Base-by-base conservation (phyloP, 805 yeast genomes). In the Cyberlindnera misumaiensis region DNA sequence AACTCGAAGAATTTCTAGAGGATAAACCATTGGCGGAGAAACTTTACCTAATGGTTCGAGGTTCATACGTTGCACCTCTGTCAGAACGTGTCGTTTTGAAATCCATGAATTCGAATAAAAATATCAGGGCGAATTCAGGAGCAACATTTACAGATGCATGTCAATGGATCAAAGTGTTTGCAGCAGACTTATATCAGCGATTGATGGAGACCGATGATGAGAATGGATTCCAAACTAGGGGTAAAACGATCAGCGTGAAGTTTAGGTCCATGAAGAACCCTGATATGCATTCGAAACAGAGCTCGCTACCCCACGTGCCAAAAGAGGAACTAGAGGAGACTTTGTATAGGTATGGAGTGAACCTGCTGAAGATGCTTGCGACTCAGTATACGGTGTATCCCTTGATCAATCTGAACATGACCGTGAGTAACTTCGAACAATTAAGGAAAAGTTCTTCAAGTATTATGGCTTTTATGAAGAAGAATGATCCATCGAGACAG, bases 31-130 rank as follows among this genome's bases (percentile, higher is more conserved):
- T 80, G 15, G 82, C 86, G 0, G 60, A 60, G 9, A 73, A 73
- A 45, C 53, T 93, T 2, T 80, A 67, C 53, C 62, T 74, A 11
- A 54, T 87, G 17, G 80, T 80, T 0, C 63, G 88, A 24, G 97
- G 97, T 0, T 59, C 66, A 9, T 67, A 68, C 41, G 48, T 62
- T 28, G 65, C 65, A n/a, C 80, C 77, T 16, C 62, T 93, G 5
- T 67, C 68, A 8, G 65, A 73, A 11, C 67, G 83, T 34, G 72
- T 78, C 0, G 76, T 77, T 18, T 68, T 84, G 8, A 86, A 88
- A 55, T 80, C 95, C 1, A 90, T 93, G 97, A 79, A 80, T 61
- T 82, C 96, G 0, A 79, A 80, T 35, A 93, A 93, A 55, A 86
- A 88, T 53, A 80, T 90, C 58, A 60, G 80, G 35, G 72, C 75